phyloP scores from a whole-genome alignment of 2,329 filamentous ascomycete species.

The Ascochyta fabae region DNA sequence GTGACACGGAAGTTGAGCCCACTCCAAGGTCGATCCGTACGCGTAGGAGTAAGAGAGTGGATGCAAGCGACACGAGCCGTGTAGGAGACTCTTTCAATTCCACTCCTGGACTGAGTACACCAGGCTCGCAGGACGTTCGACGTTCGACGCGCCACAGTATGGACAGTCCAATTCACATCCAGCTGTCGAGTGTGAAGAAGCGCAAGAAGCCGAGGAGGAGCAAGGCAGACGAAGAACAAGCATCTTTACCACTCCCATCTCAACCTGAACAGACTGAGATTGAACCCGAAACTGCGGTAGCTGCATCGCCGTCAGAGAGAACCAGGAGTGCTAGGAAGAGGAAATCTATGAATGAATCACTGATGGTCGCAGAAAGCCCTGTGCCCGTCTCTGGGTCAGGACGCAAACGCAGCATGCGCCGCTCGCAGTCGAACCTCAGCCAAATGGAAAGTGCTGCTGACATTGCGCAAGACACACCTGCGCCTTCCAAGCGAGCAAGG shows the following conservation, averaged over 20 bases:
- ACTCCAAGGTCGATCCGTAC: conserved; percentile 17
- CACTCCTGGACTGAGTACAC: conserved; percentile 25
- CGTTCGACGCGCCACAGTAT: conserved; percentile 38
- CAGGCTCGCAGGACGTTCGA: conserved; percentile 27
- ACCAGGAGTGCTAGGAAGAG: conserved; percentile 25
- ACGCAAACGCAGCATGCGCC: conserved; percentile 33
- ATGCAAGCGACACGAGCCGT: conserved; percentile 37
- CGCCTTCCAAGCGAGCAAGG: conserved; percentile 36
- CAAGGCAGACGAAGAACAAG: conserved; percentile 26
- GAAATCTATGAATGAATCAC: conserved; percentile 23
- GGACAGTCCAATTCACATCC: conserved; percentile 26
- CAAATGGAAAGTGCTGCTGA: conserved; percentile 37
- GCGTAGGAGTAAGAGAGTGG: conserved; percentile 16
- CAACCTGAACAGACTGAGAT: conserved; percentile 18
- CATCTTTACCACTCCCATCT: conserved; percentile 48
- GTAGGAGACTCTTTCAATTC: conserved; percentile 48
- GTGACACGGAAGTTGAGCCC: conserved; percentile 33
- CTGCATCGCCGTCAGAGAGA: conserved; percentile 4
- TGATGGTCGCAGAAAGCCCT: conserved; percentile 3
- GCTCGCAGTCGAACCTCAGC: conserved; percentile 39
- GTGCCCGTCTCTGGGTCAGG: conserved; percentile 21
- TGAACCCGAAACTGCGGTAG: not conserved
- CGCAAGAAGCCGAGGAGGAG: conserved; percentile 31
- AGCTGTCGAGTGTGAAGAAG: conserved; percentile 29
- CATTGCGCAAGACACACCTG: conserved; percentile 37